A percentile compares a stretch with the other conserved stretches of the same genome.
phyloP scores from a whole-genome alignment of 306 rosid genomes.

The Casuarina cunninghamiana region DNA sequence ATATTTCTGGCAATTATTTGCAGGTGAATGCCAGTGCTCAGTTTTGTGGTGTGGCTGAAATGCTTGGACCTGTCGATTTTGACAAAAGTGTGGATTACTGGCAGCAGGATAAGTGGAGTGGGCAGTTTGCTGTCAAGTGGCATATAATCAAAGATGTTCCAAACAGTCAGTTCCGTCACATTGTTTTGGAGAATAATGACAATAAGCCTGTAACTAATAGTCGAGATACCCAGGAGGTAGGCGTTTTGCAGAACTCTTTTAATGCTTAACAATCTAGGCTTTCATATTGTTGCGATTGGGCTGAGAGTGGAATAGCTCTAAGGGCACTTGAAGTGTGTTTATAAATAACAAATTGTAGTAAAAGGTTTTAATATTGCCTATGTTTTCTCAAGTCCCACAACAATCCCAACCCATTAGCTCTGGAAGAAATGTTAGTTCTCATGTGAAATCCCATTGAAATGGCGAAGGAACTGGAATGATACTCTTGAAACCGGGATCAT shows the following conservation, averaged over 20 bases:
- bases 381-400: neutral
- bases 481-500: neutral
- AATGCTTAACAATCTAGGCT: neutral
- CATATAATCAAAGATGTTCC: slow-evolving; percentile 83
- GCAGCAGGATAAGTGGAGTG: slow-evolving; percentile 96
- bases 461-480: neutral
- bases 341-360: neutral
- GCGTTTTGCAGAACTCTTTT: slow-evolving; percentile 19
- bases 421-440: neutral
- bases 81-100: slow-evolving; percentile 84
- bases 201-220: slow-evolving; percentile 94
- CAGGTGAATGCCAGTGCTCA: slow-evolving; percentile 96
- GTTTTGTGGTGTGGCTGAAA: slow-evolving; percentile 93
- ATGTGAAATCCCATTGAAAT: neutral
- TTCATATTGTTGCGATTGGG: neutral
- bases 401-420: neutral
- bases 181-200: slow-evolving; percentile 81
- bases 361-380: neutral
- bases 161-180: slow-evolving; percentile 85
- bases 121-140: slow-evolving; percentile 90
- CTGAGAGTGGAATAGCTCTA: neutral
- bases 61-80: slow-evolving; percentile 88
- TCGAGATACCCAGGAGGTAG: slow-evolving; percentile 93
- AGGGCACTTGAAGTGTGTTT: neutral
- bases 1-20: slow-evolving; percentile 16